Evolutionary conservation across 176 grass and related monocot species (phyloP), one percentile per base, ranked within the genome.

Genomic region (Phoenix roebelenii): DNA sequence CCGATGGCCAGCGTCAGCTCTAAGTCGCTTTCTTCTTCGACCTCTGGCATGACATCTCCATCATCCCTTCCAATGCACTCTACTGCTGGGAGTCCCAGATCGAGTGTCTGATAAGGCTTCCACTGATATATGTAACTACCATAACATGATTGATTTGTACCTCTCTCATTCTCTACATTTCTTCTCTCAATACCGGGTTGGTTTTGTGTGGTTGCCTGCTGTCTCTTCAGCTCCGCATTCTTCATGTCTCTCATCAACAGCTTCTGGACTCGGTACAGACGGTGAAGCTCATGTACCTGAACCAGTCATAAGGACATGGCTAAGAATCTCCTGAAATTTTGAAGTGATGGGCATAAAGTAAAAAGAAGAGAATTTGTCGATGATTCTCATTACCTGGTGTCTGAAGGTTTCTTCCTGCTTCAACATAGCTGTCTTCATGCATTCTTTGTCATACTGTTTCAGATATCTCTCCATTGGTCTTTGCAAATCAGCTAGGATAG

Each of bases 251-350:
- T 77, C 87, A 90, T 90, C 51, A 90, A 35, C 24, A 59, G 65
- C 72, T 77, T 79, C 79, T 90, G 87, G 59, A 90, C 76, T 19
- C 7, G 56, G 22, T 86, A 90, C 4, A 90, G 48, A 0, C 73
- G 79, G 54, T 90, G 87, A 57, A 90, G 69, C 51, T 90, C 82
- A 9, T 86, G 73, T 49, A 90, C 87, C 87, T 90, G 79, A 6
- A 35, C 63, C 51, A 50, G 68, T 30, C 35, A 14, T 44, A 44
- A 44, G 35, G 3, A 44, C 35, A 44, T 12, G 35, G 35, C 35
- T 44, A 44, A 44, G 35, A 44, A 44, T 44, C 35, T 12, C 35
- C 2, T 44, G 35, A 44, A 44, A 44, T 9, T 14, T 44, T 14
- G 5, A 44, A 44, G 35, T 44, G 35, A 44, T 44, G 35, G 35